These are phyloP conservation scores for Antrodiella citrinella DNA, from an alignment of 768 basidiomycete genomes.

Conservation along the genomic window DNA sequence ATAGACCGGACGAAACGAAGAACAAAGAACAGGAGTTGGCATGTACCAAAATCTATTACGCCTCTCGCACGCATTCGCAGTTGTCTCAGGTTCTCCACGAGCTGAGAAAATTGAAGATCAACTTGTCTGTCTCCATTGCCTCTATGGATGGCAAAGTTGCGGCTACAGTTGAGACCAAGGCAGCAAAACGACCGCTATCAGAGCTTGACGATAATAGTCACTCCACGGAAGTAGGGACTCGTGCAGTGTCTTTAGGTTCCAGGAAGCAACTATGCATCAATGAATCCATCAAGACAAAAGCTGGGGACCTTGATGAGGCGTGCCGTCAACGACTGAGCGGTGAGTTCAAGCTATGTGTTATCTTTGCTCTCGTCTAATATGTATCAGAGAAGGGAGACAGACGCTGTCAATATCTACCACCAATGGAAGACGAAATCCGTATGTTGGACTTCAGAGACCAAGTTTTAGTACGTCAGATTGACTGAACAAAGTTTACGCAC, in stretches of 20 bases:
- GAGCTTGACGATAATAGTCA: slow-evolving; percentile 1
- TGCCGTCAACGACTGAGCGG: slow-evolving; percentile 60
- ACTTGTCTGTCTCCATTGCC: slow-evolving; percentile 18
- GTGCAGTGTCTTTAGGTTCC: slow-evolving; percentile 82
- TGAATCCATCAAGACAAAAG: slow-evolving; percentile 55
- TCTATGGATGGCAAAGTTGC: background rate
- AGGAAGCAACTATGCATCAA: slow-evolving; percentile 92
- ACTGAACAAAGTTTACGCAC: background rate
- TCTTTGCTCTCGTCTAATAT: slow-evolving; percentile 14
- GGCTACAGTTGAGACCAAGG: background rate
- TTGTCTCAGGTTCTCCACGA: slow-evolving; percentile 87
- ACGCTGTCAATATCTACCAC: slow-evolving; percentile 73
- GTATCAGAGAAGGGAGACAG: slow-evolving; percentile 49
- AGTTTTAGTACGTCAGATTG: slow-evolving; percentile 51
- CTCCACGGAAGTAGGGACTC: slow-evolving; percentile 25
- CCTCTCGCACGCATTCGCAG: slow-evolving; percentile 94
- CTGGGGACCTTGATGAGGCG: slow-evolving; percentile 75
- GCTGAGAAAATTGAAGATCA: slow-evolving; percentile 61
- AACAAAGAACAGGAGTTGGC: slow-evolving; percentile 38
- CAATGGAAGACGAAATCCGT: slow-evolving; percentile 52
- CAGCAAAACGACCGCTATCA: background rate
- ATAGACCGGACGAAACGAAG: background rate
- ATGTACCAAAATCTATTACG: slow-evolving; percentile 85
- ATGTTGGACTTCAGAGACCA: slow-evolving; percentile 85
- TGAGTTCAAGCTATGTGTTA: slow-evolving; percentile 3